These are phyloP conservation scores for Candida multigemmis DNA, from an alignment of 805 yeast genomes.

Conservation along the genomic window DNA sequence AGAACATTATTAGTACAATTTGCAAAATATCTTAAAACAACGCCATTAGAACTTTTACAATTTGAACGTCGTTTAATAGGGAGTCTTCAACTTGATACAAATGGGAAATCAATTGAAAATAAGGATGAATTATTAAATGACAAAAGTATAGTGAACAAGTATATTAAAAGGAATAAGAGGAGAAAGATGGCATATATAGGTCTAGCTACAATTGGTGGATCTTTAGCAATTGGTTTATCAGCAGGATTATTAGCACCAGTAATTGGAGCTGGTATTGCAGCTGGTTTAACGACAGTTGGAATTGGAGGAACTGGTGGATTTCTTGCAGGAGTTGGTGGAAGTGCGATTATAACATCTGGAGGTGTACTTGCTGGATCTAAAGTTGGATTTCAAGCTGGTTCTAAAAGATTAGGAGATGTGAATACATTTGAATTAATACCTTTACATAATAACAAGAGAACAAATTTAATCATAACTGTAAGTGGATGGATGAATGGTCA, in stretches of 20 bases:
- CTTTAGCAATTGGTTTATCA: slow-evolving; percentile 85
- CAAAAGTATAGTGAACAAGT: slow-evolving; percentile 61
- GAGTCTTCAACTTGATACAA: slow-evolving; percentile 73
- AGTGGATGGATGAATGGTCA: slow-evolving; percentile 98
- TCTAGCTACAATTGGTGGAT: slow-evolving; percentile 93
- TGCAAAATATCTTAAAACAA: slow-evolving; percentile 51
- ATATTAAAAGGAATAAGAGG: slow-evolving; percentile 57
- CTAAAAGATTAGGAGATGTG: slow-evolving; percentile 81
- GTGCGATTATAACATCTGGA: slow-evolving; percentile 86
- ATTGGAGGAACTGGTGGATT: slow-evolving; percentile 90
- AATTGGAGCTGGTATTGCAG: slow-evolving; percentile 97
- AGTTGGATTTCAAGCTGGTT: slow-evolving; percentile 82
- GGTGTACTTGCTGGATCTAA: slow-evolving; percentile 88
- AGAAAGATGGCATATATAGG: slow-evolving; percentile 82
- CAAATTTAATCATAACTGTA: slow-evolving; percentile 79
- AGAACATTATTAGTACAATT: slow-evolving; percentile 67
- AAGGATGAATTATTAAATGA: slow-evolving; percentile 70
- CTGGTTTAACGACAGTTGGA: slow-evolving; percentile 92
- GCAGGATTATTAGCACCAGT: slow-evolving; percentile 97
- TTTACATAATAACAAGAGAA: slow-evolving; percentile 79
- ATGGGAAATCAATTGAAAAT: slow-evolving; percentile 43
- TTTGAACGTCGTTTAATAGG: slow-evolving; percentile 89
- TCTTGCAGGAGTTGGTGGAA: slow-evolving; percentile 94
- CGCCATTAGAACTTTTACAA: slow-evolving; percentile 65
- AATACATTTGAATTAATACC: slow-evolving; percentile 92